A percentile compares a stretch with the other conserved stretches of the same genome.
phyloP scores from a whole-genome alignment of 176 grass and related monocot species.

The Oryza meyeriana region DNA sequence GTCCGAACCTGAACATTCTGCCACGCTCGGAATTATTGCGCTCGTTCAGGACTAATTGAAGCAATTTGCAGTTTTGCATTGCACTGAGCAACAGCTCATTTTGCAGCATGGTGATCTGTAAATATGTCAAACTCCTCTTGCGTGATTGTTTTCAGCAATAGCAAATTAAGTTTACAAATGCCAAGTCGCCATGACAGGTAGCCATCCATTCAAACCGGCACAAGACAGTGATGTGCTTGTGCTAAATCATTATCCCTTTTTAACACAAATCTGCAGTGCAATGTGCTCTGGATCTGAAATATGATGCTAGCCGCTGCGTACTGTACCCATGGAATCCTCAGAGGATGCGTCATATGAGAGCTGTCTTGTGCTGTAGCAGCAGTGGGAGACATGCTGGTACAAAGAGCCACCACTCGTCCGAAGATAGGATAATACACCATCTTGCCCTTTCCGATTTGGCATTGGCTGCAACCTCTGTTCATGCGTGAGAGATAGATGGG shows the following conservation, averaged over 20 bases:
- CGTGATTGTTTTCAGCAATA: neutral
- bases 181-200: conserved; percentile 9
- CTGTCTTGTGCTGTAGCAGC: conserved; percentile 46
- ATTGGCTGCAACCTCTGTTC: neutral
- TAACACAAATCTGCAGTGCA: neutral
- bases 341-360: conserved; percentile 32
- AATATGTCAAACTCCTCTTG: neutral
- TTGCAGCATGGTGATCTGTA: neutral
- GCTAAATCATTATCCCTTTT: neutral
- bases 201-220: neutral
- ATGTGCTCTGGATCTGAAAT: conserved; percentile 1
- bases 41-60: neutral
- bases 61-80: conserved; percentile 4
- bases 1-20: conserved; percentile 26
- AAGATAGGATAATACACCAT: neutral
- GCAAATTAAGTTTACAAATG: neutral
- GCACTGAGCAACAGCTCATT: conserved; percentile 1
- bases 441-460: neutral
- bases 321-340: conserved; percentile 13
- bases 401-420: conserved; percentile 23
- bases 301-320: neutral
- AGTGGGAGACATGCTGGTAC: conserved; percentile 35
- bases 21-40: conserved; percentile 22
- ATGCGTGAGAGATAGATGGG: conserved; percentile 25
- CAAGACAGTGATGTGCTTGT: neutral